These are phyloP conservation scores for Exophiala sp. DNA, from an alignment of 2,329 filamentous ascomycete species.

Conservation along the genomic window DNA sequence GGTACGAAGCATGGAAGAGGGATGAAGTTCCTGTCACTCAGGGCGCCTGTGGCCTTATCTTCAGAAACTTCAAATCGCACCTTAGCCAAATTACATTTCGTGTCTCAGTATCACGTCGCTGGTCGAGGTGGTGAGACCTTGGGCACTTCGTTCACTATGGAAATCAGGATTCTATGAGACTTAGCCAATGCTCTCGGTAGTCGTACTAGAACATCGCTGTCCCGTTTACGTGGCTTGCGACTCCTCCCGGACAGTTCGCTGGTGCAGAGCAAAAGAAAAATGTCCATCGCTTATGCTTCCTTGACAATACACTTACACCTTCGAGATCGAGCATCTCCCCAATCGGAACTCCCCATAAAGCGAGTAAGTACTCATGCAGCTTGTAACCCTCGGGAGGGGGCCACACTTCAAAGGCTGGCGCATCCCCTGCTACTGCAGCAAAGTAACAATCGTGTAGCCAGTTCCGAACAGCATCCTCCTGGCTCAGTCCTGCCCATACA, in stretches of 20 bases:
- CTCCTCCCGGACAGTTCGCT: slow-evolving; percentile 24
- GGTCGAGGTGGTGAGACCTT: no score
- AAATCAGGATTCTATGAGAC: no score
- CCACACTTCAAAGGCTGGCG: slow-evolving; percentile 57
- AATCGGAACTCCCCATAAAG: slow-evolving; percentile 40
- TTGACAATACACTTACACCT: slow-evolving; percentile 33
- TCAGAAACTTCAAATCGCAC: no score
- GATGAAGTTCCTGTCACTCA: no score
- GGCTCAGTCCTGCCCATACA: slow-evolving; percentile 46
- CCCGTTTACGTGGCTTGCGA: no score
- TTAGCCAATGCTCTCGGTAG: no score
- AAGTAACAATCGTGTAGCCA: slow-evolving; percentile 68
- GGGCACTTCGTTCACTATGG: no score
- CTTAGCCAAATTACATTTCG: no score
- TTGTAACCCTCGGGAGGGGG: slow-evolving; percentile 39
- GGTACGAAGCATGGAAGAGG: no score
- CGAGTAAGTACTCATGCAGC: slow-evolving; percentile 38
- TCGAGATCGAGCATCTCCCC: slow-evolving; percentile 44
- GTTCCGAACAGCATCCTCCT: slow-evolving; percentile 51
- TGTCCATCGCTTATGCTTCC: slow-evolving; percentile 33
- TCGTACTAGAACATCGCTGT: no score
- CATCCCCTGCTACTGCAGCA: slow-evolving; percentile 58
- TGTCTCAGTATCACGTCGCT: no score
- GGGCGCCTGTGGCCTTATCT: no score
- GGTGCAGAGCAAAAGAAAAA: slow-evolving; percentile 41